Evolutionary conservation across 805 yeast genomes (phyloP), one percentile per base, ranked within the genome.

Genomic region (Ogataea populi-albae): DNA sequence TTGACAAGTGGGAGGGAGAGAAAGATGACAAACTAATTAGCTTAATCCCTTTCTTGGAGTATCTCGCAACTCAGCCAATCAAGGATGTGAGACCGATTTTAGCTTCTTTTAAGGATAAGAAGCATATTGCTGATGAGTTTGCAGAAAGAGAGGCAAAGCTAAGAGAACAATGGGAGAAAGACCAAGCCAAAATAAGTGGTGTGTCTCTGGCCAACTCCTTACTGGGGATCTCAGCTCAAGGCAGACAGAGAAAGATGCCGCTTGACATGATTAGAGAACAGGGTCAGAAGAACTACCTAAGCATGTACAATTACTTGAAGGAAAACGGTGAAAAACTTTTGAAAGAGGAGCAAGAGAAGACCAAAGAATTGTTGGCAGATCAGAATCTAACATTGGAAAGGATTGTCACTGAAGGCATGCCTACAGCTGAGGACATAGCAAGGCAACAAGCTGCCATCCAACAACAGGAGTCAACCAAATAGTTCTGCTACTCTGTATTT

Each of bases 11-110:
- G 98, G 75, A 72, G 36, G 99, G 99, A 46, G 66, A 67, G 43
- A 73, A 84, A 22, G 95, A 86, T 57, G 96, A 91, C 61, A 70
- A 72, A 38, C 73, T 93, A 54, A 71, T 93, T 49, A 73, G 73
- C 52, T 67, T 89, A 65, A 87, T 93, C 55, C 97, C 98, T 39
- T 81, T 93, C 67, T 76, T 93, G 50, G 99, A 93, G 67, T 93
- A 86, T 66, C 66, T 93, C 42, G 98, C 96, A 11, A 85, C 95
- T 11, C 95, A 87, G 62, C 65, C 61, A 21, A 70, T 85, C 51
- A 76, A 76, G 61, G 98, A 93, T 62, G 93, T 93, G 37, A 85
- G 97, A 66, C 95, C 95, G 21, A 76, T 88, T 23, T 68, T 94
- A 50, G 69, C 73, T 45, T 76, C 95, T 6, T 93, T 80, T 66